Evolutionary conservation across 108 stramenopile genomes (phyloP).

Genomic region (Cylindrotheca closterium): DNA sequence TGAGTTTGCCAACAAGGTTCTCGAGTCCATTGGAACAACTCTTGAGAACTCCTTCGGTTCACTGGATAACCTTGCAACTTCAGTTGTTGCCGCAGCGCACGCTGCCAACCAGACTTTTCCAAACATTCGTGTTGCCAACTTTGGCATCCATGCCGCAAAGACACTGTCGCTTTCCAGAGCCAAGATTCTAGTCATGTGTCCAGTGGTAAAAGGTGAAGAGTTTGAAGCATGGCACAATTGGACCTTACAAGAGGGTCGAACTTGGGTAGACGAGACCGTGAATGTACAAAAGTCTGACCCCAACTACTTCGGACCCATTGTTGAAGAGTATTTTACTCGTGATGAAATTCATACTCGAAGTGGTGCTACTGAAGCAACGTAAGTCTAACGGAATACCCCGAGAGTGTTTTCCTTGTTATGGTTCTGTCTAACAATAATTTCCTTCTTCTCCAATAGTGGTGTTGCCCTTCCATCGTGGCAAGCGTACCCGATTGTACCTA

Average conservation of each 20-base stretch:
- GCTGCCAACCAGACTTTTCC: conserved; percentile 24
- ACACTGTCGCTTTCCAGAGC: conserved; percentile 9
- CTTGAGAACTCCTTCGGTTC: conserved; percentile 6
- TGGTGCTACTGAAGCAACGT: background rate
- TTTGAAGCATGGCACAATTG: background rate
- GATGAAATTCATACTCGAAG: background rate
- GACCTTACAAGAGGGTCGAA: background rate
- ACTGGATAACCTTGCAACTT: conserved; percentile 1
- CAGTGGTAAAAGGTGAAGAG: background rate
- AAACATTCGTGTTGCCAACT: conserved; percentile 20
- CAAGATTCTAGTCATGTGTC: conserved; percentile 1
- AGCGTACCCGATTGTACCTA: background rate
- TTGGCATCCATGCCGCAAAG: conserved; percentile 23
- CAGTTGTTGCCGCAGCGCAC: conserved; percentile 10
- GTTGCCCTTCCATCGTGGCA: background rate
- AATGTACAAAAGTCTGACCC: background rate
- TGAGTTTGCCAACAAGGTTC: background rate
- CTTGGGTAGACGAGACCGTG: conserved; percentile 3
- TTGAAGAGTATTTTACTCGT: background rate
- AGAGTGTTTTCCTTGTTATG: too few relatives aligned
- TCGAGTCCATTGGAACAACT: conserved; percentile 4
- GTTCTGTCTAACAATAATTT: too few relatives aligned
- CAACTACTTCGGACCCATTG: conserved; percentile 2
- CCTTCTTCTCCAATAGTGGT: background rate
- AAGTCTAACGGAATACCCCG: too few relatives aligned